These are phyloP conservation scores for Huntiella savannae DNA, from an alignment of 2,329 filamentous ascomycete genomes.

Conservation along the genomic window DNA sequence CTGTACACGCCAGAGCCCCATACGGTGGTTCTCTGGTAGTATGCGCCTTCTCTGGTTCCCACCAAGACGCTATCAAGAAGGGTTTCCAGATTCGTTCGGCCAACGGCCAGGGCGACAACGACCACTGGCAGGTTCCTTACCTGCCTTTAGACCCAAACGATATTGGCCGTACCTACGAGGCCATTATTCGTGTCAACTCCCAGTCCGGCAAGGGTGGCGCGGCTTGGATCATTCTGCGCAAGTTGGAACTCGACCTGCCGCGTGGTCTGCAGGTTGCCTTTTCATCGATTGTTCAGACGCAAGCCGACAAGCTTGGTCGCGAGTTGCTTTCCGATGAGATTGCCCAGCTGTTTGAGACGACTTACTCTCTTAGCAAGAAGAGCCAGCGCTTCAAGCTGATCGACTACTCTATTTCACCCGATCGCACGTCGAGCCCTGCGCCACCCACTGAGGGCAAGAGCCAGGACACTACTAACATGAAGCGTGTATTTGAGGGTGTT, in stretches of 20 bases:
- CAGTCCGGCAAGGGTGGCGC: constrained; percentile 89
- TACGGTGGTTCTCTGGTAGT: constrained; percentile 87
- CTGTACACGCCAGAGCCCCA: constrained; percentile 71
- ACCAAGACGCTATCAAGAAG: constrained; percentile 96
- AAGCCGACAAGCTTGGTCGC: constrained; percentile 61
- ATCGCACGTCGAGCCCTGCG: constrained; percentile 57
- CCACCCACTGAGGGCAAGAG: constrained; percentile 51
- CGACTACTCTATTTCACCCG: constrained; percentile 79
- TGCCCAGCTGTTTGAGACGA: constrained; percentile 66
- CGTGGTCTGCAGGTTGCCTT: constrained; percentile 86
- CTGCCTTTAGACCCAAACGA: constrained; percentile 83
- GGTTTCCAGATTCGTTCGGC: constrained; percentile 55
- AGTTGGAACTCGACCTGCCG: constrained; percentile 78
- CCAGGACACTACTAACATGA: constrained; percentile 57
- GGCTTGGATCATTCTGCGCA: constrained; percentile 81
- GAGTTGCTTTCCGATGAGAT: constrained; percentile 77
- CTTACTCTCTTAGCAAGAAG: constrained; percentile 70
- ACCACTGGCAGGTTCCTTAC: constrained; percentile 72
- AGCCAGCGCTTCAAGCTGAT: constrained; percentile 61
- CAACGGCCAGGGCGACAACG: constrained; percentile 37
- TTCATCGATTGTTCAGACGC: constrained; percentile 65
- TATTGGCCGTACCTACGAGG: constrained; percentile 93
- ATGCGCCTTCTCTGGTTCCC: constrained; percentile 76
- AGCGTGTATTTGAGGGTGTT: constrained; percentile 68
- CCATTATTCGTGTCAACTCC: constrained; percentile 93